Base-by-base conservation (phyloP, 202 grass and related monocot species). In the Carex sylvatica region DNA sequence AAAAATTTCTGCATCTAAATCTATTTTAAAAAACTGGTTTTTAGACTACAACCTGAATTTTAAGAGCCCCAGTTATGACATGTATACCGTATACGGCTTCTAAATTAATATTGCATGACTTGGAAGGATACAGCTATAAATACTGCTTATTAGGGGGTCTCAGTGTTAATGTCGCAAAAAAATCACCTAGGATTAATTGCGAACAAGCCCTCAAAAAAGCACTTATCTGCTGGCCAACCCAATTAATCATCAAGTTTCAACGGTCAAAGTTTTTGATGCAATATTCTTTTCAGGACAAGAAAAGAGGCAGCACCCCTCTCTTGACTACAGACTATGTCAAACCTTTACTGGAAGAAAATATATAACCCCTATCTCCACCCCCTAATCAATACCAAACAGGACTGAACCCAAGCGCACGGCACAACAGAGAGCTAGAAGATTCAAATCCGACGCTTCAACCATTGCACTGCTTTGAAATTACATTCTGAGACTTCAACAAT, bases 231-330 rank as follows among this genome's bases (percentile, higher is more conserved):
- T 69, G 53, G 22, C 70, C 12, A 52, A 26, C 23, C 11, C 42
- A 74, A 31, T 15, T n/a, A 75, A 55, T 0, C 2, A 9, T 75
- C 46, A 33, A 73, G 30, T 31, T 1, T 56, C 72, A 31, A 76
- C 8, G 8, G 72, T 76, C 49, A 76, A 76, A 76, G 52, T 14
- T n/a, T n/a, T 2, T 56, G 56, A n/a, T 75, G 51, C 72, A 58
- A 76, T 76, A n/a, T 76, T 76, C 0, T 19, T 75, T 30, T 8
- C 26, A 54, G 51, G 14, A 55, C n/a, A 52, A 73, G 20, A 73
- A 71, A 73, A 26, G 44, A 28, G 12, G 44, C 40, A n/a, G 72
- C 72, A n/a, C 6, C 2, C 72, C n/a, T 76, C 13, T 54, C 49
- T 76, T 76, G 72, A 76, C 51, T 76, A 56, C 6, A 55, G 72